Evolutionary conservation across 2,329 filamentous ascomycete genomes (phyloP), one percentile per base, ranked within the genome.

Genomic region (Lachnellula suecica): DNA sequence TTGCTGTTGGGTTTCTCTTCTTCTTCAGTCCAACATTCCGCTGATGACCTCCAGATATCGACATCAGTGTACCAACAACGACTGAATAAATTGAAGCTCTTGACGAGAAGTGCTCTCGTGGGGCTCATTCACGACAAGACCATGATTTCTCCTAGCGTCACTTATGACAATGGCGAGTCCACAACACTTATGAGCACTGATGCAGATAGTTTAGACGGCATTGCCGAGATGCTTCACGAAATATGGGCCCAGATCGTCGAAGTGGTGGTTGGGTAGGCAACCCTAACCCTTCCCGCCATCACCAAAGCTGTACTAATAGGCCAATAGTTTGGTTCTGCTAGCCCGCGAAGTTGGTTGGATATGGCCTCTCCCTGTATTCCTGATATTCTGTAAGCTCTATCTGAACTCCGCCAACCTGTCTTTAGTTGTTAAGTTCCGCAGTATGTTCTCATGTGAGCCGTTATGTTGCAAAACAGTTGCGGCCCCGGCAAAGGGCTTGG

Each of bases 101-200:
- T 70, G 52, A 68, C 63, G 3, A 66, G 66, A 44, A 69, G 70
- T 8, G 65, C 67, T 0, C 66, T 72, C 0, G 62, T 72, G 4
- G 67, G 66, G 1, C 61, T 77, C 1, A 70, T 70, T 44, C 65
- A 74, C 49, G 45, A 66, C 22, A 69, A 70, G 34, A 62, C 61
- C 0, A 57, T 72, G 47, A 49, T 37, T 55, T 59, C 48, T 60
- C 66, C 34, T 53, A 57, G 24, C 52, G 54, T 24, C 48, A 47
- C 17, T 19, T 63, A 67, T 38, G 64, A 68, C 15, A 63, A 70
- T 13, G 69, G 68, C 3, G 66, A 64, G 27, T 67, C 68, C 2
- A 59, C 70, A 2, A 72, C 72, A 0, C 61, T 77, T 0, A 70
- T 71, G 62, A 76, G 68, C 51, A 75, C 66, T 2, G 74, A 77